Evolutionary conservation across 495 filamentous ascomycete species (phyloP).

Genomic region (Massariosphaeria phaeospora): DNA sequence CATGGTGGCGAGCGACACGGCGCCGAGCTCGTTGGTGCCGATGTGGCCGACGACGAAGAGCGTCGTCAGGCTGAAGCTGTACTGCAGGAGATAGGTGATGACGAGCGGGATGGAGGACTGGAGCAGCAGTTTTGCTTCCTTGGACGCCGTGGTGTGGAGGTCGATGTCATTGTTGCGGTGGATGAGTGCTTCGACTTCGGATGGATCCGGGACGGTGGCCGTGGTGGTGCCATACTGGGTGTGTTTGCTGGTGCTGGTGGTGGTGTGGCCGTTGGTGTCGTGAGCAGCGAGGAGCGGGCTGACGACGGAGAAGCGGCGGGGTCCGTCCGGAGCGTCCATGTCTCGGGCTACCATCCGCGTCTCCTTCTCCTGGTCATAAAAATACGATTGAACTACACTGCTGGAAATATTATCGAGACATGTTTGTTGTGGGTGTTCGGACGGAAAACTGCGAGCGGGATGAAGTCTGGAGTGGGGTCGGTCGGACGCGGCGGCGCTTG

Average conservation of each 20-base stretch:
- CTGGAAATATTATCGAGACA: neutral
- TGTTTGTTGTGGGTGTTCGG: neutral
- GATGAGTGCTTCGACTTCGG: constrained; percentile 13
- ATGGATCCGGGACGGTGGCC: constrained; percentile 11
- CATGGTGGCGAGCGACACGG: constrained; percentile 27
- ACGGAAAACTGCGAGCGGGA: neutral
- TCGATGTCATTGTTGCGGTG: constrained; percentile 1
- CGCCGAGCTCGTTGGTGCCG: constrained; percentile 32
- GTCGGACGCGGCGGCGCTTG: neutral
- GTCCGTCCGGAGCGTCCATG: constrained; percentile 13
- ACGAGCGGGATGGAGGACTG: constrained; percentile 23
- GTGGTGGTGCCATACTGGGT: constrained; percentile 16
- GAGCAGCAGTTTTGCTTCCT: constrained; percentile 17
- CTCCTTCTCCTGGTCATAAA: no score
- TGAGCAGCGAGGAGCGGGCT: constrained; percentile 1
- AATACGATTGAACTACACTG: neutral
- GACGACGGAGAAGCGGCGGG: constrained; percentile 12
- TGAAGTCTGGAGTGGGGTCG: neutral
- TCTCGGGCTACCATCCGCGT: neutral
- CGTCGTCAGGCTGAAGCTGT: constrained; percentile 26
- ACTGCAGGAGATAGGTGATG: constrained; percentile 30
- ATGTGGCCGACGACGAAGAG: constrained; percentile 30
- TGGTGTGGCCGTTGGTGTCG: neutral
- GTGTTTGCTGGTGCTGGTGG: no score
- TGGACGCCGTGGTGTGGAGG: neutral